phyloP scores from a whole-genome alignment of 2,329 filamentous ascomycete genomes.

The Pseudocercospora musae region DNA sequence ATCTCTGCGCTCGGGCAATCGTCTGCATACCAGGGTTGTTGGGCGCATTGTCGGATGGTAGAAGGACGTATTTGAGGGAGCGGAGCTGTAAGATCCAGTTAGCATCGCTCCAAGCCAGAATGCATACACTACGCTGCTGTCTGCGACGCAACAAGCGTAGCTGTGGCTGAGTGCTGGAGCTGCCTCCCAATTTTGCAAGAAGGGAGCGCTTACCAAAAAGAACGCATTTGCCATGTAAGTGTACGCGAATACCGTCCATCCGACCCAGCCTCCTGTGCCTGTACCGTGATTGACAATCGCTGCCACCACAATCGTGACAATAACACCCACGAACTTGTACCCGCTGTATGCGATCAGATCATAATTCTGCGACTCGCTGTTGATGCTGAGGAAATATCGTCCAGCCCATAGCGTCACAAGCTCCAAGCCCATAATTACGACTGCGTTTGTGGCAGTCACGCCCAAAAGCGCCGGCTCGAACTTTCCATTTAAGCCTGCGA shows the following conservation, averaged over 20 bases:
- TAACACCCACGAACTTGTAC: slow-evolving; percentile 98
- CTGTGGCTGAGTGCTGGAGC: not conserved
- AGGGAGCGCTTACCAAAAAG: slow-evolving; percentile 69
- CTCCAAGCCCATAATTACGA: slow-evolving; percentile 80
- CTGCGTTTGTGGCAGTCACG: slow-evolving; percentile 78
- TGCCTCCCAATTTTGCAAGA: not conserved
- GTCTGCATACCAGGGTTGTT: slow-evolving; percentile 64
- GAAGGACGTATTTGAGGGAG: slow-evolving; percentile 89
- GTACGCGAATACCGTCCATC: slow-evolving; percentile 86
- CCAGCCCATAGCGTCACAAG: slow-evolving; percentile 88
- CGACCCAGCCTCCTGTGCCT: slow-evolving; percentile 81
- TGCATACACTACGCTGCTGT: not conserved
- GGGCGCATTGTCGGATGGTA: slow-evolving; percentile 73
- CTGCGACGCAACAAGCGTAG: not conserved
- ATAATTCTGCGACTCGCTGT: slow-evolving; percentile 86
- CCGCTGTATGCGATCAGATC: slow-evolving; percentile 95
- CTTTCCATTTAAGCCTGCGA: slow-evolving; percentile 83
- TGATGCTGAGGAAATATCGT: slow-evolving; percentile 90
- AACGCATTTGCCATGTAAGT: slow-evolving; percentile 92
- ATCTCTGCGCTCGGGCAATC: slow-evolving; percentile 80
- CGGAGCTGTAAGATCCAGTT: slow-evolving; percentile 62
- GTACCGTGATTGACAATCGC: slow-evolving; percentile 74
- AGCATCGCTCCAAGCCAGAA: slow-evolving; percentile 4
- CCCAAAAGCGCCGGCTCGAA: slow-evolving; percentile 94
- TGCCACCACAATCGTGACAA: slow-evolving; percentile 76